phyloP scores from a whole-genome alignment of 164 flowering plant species.

The Stephania yunnanensis region DNA sequence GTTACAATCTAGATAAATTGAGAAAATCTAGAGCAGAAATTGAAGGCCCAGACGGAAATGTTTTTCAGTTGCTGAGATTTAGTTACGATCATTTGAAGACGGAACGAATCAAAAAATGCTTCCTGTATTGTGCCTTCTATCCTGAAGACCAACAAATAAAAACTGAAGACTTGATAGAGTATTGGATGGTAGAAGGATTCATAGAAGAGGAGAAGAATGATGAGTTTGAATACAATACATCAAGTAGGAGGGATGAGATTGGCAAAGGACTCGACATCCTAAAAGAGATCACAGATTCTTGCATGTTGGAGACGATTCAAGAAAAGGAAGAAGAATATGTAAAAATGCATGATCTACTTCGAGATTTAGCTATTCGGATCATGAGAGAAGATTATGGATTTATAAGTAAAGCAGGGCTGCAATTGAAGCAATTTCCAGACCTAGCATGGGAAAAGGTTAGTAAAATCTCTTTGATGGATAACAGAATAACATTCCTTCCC shows the following conservation, averaged over 20 bases:
- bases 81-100: constrained; percentile 16
- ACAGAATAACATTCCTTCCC: neutral
- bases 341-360: constrained; percentile 24
- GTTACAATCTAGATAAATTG: constrained; percentile 19
- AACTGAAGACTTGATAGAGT: constrained; percentile 13
- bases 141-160: constrained; percentile 18
- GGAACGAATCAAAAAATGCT: constrained; percentile 7
- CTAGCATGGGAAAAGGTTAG: constrained; percentile 7
- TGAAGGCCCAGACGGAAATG: constrained; percentile 1
- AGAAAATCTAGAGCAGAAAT: neutral
- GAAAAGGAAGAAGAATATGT: neutral
- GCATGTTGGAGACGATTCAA: constrained; percentile 12
- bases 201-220: constrained; percentile 8
- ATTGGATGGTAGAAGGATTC: constrained; percentile 24
- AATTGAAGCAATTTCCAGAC: constrained; percentile 8
- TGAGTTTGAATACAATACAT: neutral
- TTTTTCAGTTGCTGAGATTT: constrained; percentile 12
- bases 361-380: constrained; percentile 22
- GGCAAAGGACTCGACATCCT: constrained; percentile 20
- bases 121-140: constrained; percentile 21
- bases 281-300: constrained; percentile 14
- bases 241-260: constrained; percentile 3
- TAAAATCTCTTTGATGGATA: constrained; percentile 17
- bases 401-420: constrained; percentile 18
- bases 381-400: neutral